Percentiles rank a stretch among this genome's conserved stretches.
These are phyloP conservation scores for Pseudocercospora macadamiae DNA, from an alignment of 2,329 filamentous ascomycete species.

Conservation along the genomic window DNA sequence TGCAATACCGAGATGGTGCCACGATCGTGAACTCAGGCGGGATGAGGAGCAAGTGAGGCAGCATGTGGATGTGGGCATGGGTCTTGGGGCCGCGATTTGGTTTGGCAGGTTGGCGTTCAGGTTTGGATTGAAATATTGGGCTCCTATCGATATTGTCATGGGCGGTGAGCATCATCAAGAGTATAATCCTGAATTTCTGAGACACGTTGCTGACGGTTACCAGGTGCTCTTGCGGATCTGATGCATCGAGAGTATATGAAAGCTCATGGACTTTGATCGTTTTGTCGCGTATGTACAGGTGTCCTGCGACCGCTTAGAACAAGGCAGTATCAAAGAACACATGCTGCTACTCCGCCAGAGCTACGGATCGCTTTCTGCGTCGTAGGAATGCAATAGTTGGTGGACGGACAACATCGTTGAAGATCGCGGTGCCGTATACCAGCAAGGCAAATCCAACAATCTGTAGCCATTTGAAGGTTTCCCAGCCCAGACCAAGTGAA, in stretches of 20 bases:
- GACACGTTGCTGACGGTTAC: no score
- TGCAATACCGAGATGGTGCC: conserved; percentile 36
- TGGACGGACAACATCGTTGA: conserved; percentile 89
- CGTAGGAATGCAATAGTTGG: conserved; percentile 52
- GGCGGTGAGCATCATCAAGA: no score
- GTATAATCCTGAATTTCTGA: no score
- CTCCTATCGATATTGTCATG: conserved; percentile 35
- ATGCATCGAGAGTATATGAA: conserved; percentile 37
- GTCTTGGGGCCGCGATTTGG: conserved; percentile 30
- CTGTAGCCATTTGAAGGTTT: conserved; percentile 87
- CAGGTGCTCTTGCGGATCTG: conserved; percentile 36
- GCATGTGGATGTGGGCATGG: conserved; percentile 37
- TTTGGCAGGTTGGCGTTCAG: conserved; percentile 28
- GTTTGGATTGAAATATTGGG: conserved; percentile 31
- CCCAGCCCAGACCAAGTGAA: conserved; percentile 90
- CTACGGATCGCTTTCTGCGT: conserved; percentile 28
- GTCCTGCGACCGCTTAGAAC: no score
- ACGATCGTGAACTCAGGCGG: conserved; percentile 34
- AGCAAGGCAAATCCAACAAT: conserved; percentile 84
- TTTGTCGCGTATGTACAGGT: background rate
- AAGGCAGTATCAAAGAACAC: no score
- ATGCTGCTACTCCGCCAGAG: conserved; percentile 18
- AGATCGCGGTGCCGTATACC: conserved; percentile 95
- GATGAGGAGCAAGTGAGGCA: conserved; percentile 37
- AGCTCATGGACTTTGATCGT: conserved; percentile 33